These are phyloP conservation scores for Phytophthora rubi DNA, from an alignment of 352 stramenopile species.

Conservation along the genomic window DNA sequence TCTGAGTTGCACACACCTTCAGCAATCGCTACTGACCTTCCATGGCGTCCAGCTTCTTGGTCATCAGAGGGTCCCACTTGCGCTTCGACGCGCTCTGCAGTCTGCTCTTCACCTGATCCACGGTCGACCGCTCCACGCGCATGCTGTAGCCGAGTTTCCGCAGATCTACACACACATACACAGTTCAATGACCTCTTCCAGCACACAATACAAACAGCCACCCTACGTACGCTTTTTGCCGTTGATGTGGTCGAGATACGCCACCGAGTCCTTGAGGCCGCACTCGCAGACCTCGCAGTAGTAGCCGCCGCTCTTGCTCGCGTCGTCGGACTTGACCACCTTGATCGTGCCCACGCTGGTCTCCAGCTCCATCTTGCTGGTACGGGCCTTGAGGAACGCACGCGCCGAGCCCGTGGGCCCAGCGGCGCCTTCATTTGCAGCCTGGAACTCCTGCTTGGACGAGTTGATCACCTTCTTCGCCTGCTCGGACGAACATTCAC, in stretches of 20 bases:
- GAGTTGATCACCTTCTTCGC: conserved; percentile 77
- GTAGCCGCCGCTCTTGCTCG: conserved; percentile 84
- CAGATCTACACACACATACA: conserved; percentile 62
- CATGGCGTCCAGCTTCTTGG: conserved; percentile 83
- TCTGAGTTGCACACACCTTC: not conserved
- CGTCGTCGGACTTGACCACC: conserved; percentile 88
- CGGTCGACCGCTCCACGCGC: conserved; percentile 89
- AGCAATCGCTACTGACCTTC: conserved; percentile 50
- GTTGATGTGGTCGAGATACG: conserved; percentile 96
- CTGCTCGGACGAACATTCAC: conserved; percentile 14
- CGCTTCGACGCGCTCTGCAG: conserved; percentile 83
- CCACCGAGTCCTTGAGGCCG: conserved; percentile 92
- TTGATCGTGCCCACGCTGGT: conserved; percentile 83
- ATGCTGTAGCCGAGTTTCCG: conserved; percentile 92
- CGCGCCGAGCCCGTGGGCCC: conserved; percentile 69
- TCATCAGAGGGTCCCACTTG: conserved; percentile 84
- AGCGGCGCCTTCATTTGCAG: conserved; percentile 66
- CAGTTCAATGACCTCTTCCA: not conserved
- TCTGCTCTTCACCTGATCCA: conserved; percentile 88
- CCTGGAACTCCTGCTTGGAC: conserved; percentile 78
- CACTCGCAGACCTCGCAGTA: conserved; percentile 94
- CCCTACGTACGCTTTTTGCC: conserved; percentile 90
- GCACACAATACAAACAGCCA: not conserved
- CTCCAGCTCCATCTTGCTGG: conserved; percentile 83
- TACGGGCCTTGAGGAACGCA: conserved; percentile 82